Percentiles rank a stretch among this genome's conserved stretches.
Evolutionary conservation across 2,329 filamentous ascomycete genomes (phyloP).

Genomic region (Pestalotiopsis sp.): DNA sequence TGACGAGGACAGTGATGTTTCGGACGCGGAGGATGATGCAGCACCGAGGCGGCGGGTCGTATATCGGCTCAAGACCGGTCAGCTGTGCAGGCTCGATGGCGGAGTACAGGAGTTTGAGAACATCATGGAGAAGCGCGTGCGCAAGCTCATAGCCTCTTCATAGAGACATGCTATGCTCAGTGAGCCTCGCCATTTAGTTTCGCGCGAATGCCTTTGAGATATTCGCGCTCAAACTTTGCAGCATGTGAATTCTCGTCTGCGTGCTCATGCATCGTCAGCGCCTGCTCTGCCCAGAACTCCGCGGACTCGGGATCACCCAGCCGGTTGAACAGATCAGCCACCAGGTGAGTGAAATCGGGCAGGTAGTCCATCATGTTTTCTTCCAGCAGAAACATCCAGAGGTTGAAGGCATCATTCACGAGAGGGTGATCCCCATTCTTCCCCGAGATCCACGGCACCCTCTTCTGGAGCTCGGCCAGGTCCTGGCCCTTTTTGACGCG

Average conservation of each 20-base stretch:
- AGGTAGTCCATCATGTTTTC: conserved; percentile 14
- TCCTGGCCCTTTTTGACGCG: conserved; percentile 15
- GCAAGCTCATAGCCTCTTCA: conserved; percentile 16
- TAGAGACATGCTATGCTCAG: not conserved
- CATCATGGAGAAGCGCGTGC: conserved; percentile 61
- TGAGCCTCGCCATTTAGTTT: not conserved
- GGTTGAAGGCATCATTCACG: conserved; percentile 1
- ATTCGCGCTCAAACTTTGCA: not conserved
- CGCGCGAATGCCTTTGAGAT: not conserved
- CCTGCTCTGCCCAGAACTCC: not conserved
- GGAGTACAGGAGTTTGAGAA: conserved; percentile 70
- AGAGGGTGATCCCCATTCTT: conserved; percentile 31
- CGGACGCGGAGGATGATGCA: conserved; percentile 46
- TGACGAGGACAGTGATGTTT: conserved; percentile 39
- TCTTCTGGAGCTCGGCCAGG: conserved; percentile 14
- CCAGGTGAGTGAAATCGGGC: not conserved
- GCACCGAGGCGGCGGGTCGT: conserved; percentile 53
- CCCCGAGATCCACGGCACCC: not conserved
- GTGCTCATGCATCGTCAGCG: not conserved
- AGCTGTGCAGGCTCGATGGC: conserved; percentile 54
- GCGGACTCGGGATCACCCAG: not conserved
- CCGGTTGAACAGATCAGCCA: conserved; percentile 2
- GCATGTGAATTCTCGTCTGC: conserved; percentile 7
- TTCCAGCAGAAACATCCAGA: conserved; percentile 5
- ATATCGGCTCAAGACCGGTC: conserved; percentile 62